phyloP scores from a whole-genome alignment of 345 rosid genomes.

The Abelmoschus esculentus region DNA sequence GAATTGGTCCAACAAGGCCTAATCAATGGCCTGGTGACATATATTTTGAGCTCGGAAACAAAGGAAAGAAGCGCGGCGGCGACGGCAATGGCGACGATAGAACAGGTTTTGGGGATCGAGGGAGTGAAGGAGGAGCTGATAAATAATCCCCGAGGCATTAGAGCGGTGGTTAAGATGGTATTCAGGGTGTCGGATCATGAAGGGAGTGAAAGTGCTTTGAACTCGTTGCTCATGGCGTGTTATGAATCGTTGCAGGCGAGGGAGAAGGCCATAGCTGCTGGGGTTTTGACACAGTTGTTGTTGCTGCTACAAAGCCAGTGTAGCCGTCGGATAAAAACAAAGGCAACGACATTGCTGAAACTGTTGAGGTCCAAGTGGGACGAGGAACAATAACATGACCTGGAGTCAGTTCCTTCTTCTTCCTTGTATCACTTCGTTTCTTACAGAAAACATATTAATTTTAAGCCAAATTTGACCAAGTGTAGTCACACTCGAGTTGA shows the following conservation, averaged over 20 bases:
- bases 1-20: constrained; percentile 27
- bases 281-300: constrained; percentile 42
- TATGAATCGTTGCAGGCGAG: constrained; percentile 34
- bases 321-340: constrained; percentile 34
- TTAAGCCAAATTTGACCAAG: constrained; percentile 35
- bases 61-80: constrained; percentile 21
- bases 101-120: constrained; percentile 30
- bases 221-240: constrained; percentile 36
- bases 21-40: constrained; percentile 25
- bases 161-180: constrained; percentile 40
- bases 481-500: background rate
- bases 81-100: constrained; percentile 30
- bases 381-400: constrained; percentile 14
- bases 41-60: constrained; percentile 24
- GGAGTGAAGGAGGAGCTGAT: constrained; percentile 31
- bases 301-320: constrained; percentile 61
- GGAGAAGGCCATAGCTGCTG: constrained; percentile 37
- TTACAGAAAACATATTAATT: constrained; percentile 11
- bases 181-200: constrained; percentile 54
- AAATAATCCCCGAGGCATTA: constrained; percentile 25
- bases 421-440: background rate
- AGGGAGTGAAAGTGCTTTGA: constrained; percentile 48
- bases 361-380: constrained; percentile 41
- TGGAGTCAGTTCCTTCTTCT: background rate
- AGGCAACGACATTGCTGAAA: constrained; percentile 42